Percentiles rank a stretch among this genome's conserved stretches.
Evolutionary conservation across 768 basidiomycete genomes (phyloP).

Genomic region (Mycena galericulata): DNA sequence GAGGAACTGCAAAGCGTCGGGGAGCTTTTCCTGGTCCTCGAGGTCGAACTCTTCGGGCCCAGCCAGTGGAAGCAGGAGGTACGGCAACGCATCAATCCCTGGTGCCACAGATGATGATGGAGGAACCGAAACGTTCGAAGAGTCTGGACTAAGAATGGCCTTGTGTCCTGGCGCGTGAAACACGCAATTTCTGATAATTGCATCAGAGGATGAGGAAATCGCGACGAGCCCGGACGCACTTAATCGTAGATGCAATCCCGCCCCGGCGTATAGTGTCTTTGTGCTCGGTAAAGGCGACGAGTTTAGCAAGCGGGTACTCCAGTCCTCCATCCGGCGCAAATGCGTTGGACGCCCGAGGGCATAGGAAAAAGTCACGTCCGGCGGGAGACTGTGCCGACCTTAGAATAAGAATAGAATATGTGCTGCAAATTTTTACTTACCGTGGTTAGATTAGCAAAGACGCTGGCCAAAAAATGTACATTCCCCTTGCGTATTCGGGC

Average conservation of each 20-base stretch:
- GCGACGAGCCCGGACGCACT: constrained; percentile 52
- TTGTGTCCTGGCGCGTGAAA: constrained; percentile 78
- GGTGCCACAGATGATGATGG: constrained; percentile 71
- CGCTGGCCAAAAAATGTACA: constrained; percentile 92
- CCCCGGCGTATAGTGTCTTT: constrained; percentile 87
- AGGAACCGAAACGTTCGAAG: constrained; percentile 63
- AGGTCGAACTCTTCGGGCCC: constrained; percentile 96
- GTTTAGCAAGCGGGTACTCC: constrained; percentile 87
- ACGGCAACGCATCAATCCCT: constrained; percentile 88
- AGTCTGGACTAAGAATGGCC: constrained; percentile 78
- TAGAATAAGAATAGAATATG: neutral
- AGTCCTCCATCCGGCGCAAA: constrained; percentile 56
- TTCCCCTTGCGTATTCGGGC: constrained; percentile 76
- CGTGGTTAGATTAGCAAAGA: constrained; percentile 91
- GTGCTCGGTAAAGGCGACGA: constrained; percentile 92
- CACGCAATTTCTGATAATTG: constrained; percentile 73
- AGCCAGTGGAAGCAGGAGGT: constrained; percentile 89
- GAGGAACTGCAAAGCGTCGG: constrained; percentile 87
- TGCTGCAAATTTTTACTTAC: constrained; percentile 60
- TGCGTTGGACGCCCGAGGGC: constrained; percentile 67
- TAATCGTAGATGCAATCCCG: constrained; percentile 88
- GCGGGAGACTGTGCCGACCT: constrained; percentile 65
- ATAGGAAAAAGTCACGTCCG: constrained; percentile 86
- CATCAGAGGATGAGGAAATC: constrained; percentile 27
- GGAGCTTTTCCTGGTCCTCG: constrained; percentile 94